Evolutionary conservation across 2,329 filamentous ascomycete genomes (phyloP).

Genomic region (Tetracladium maxilliforme): DNA sequence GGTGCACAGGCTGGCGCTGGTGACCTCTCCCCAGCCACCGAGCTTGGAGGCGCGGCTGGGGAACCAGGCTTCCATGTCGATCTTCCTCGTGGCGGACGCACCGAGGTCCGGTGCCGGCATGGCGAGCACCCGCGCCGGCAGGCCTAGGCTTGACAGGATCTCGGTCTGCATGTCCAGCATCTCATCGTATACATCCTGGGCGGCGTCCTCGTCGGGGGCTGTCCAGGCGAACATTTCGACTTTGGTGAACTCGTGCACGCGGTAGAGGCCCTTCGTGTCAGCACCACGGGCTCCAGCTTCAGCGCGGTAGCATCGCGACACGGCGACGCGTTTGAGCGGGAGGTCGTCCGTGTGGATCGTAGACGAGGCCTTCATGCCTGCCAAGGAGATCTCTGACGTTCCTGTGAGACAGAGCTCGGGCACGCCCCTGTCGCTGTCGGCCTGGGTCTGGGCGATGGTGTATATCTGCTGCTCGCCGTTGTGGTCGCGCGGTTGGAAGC

Average conservation of each 20-base stretch:
- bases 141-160: slow-evolving; percentile 60
- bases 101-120: slow-evolving; percentile 87
- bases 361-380: slow-evolving; percentile 71
- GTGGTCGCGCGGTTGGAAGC: slow-evolving; percentile 85
- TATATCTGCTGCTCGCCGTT: slow-evolving; percentile 91
- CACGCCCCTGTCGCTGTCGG: slow-evolving; percentile 44
- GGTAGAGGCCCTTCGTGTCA: slow-evolving; percentile 87
- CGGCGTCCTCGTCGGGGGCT: slow-evolving; percentile 31
- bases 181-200: slow-evolving; percentile 58
- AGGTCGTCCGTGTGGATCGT: slow-evolving; percentile 50
- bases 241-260: slow-evolving; percentile 97
- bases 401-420: slow-evolving; percentile 67
- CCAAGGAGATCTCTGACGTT: slow-evolving; percentile 89
- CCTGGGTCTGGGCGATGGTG: slow-evolving; percentile 50
- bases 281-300: slow-evolving; percentile 84
- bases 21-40: slow-evolving; percentile 84
- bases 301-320: slow-evolving; percentile 87
- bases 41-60: slow-evolving; percentile 56
- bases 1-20: slow-evolving; percentile 78
- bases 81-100: slow-evolving; percentile 73
- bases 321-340: slow-evolving; percentile 67
- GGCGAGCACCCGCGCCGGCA: slow-evolving; percentile 79
- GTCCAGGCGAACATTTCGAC: slow-evolving; percentile 97
- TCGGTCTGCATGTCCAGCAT: slow-evolving; percentile 79
- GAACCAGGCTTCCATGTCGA: slow-evolving; percentile 91